Evolutionary conservation across 495 filamentous ascomycete species (phyloP), one percentile per base, ranked within the genome.

Genomic region (Immersiella caudata): DNA sequence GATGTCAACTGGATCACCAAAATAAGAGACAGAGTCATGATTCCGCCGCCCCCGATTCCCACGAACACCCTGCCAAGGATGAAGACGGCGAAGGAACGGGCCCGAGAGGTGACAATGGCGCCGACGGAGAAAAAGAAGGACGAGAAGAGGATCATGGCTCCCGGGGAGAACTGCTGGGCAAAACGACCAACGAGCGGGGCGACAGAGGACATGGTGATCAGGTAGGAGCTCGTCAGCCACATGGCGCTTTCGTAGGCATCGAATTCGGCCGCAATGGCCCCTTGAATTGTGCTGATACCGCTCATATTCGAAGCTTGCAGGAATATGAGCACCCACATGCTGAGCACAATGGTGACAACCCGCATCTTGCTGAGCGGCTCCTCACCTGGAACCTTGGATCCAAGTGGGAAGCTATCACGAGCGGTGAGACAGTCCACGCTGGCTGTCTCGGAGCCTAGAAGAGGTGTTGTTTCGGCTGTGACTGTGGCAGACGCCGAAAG

Each of bases 181-280:
- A 93, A 78, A 40, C 90, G 83, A 7, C 91, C 91, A 9, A 82
- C 80, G 1, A 94, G 73, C 0, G 91, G 91, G 0, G 87, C 82
- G 4, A 89, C 79, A 21, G 85, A 88, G 51, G 89, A 89, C 82
- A 87, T 83, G 51, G 88, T 86, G 66, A 94, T 92, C 77, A 89
- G 75, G 74, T 90, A 93, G 1, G 89, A 79, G 26, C 88, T 88
- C 7, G 90, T 92, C 68, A 94, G 90, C 91, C 91, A 94, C 68
- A 85, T 88, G 21, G 86, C 87, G 54, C 87, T 76, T 26, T 86
- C 86, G 72, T 90, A 93, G 9, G 90, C 86, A 80, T 92, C 82
- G 0, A 93, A 79, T 65, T 93, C 90, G 21, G 81, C 81, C 0
- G 90, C 90, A 69, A 94, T 92, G 49, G 80, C 78, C 1, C 87